Evolutionary conservation across 306 rosid species (phyloP), one percentile per base, ranked within the genome.

Genomic region (Sindora glabra): DNA sequence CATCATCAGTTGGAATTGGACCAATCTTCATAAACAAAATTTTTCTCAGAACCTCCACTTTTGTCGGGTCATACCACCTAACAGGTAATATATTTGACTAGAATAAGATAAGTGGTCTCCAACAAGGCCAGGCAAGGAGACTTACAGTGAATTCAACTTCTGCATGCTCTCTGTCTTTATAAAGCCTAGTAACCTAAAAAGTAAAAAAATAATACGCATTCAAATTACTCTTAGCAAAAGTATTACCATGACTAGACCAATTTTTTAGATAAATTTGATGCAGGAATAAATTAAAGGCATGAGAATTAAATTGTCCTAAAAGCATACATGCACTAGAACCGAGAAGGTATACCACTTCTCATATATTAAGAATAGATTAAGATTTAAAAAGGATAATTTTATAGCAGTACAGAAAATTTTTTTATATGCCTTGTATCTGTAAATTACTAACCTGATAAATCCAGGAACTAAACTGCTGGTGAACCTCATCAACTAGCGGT

Each of bases 61-160:
- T 59, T 26, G 77, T 90, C 21, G 64, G 23, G 33, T 19, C 26
- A n/a, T 30, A 42, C 32, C 19, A 40, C 48, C 42, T 24, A 71
- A 47, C 25, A 13, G n/a, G 10, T 18, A 39, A 13, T 24, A 19
- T 41, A 34, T 23, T 34, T 13, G 40, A 7, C 34, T 8, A 41
- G 13, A 13, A 41, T 5, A 41, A 22, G 14, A 36, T 30, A 18
- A 64, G 16, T 36, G 65, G 6, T 32, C 49, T 16, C 56, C 41
- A 17, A 42, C 27, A 17, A 32, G 11, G 29, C 8, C 8, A 65
- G n/a, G 62, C n/a, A 15, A 47, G 8, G 19, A 32, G 10, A 81
- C 96, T 81, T 68, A 91, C 96, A 16, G 96, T 91, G 79, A 47
- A 91, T 79, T 91, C 97, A 25, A 91, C 53, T 75, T 91, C 97